A percentile compares a stretch with the other conserved stretches of the same genome.
Evolutionary conservation across 805 yeast genomes (phyloP).

Genomic region (Clavispora santaluciae): DNA sequence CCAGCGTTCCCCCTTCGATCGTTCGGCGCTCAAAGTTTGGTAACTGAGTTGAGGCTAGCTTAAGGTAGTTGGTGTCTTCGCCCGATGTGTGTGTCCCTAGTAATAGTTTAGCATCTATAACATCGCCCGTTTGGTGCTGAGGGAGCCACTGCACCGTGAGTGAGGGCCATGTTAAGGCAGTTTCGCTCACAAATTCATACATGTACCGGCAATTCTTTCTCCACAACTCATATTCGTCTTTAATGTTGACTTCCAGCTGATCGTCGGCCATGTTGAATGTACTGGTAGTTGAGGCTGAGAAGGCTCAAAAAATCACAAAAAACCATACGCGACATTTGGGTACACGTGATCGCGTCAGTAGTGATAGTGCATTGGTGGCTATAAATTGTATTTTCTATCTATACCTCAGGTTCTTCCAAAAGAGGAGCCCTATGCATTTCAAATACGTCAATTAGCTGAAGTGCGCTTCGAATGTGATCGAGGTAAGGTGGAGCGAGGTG

Average conservation of each 20-base stretch:
- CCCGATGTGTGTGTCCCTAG: constrained; percentile 75
- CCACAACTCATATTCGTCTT: constrained; percentile 76
- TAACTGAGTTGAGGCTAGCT: constrained; percentile 56
- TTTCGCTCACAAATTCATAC: constrained; percentile 80
- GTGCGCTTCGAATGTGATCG: constrained; percentile 34
- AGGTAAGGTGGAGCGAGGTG: constrained; percentile 24
- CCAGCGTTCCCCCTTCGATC: constrained; percentile 19
- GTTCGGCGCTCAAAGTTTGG: constrained; percentile 28
- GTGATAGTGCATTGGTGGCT: neutral
- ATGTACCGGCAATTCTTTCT: constrained; percentile 72
- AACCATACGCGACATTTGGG: neutral
- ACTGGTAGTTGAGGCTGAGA: neutral
- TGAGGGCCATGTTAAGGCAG: constrained; percentile 80
- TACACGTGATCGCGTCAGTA: neutral
- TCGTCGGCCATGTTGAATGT: constrained; percentile 6
- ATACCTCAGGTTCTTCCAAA: neutral
- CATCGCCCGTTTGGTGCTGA: constrained; percentile 17
- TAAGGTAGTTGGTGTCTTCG: constrained; percentile 60
- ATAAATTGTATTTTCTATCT: neutral
- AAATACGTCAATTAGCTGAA: constrained; percentile 33
- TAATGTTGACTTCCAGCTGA: constrained; percentile 27
- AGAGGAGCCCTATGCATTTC: constrained; percentile 14
- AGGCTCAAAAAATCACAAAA: neutral
- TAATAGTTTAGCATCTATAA: constrained; percentile 47
- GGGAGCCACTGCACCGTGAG: constrained; percentile 78